phyloP scores from a whole-genome alignment of 306 rosid species.

The Sicyos baderoa region DNA sequence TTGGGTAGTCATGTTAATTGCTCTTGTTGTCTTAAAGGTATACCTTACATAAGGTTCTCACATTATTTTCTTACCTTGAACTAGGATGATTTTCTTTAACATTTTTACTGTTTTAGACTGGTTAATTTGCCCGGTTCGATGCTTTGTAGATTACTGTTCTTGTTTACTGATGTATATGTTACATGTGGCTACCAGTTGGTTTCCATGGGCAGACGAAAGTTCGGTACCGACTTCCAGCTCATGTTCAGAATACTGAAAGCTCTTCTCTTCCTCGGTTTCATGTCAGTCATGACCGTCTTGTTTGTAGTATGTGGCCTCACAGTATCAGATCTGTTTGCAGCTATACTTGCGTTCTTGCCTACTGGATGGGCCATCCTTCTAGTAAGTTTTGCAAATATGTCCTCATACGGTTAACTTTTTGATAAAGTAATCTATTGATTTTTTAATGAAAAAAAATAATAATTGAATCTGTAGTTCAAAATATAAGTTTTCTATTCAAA shows the following conservation, averaged over 20 bases:
- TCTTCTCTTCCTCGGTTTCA: conserved; percentile 80
- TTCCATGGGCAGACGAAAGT: conserved; percentile 84
- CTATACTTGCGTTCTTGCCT: conserved; percentile 82
- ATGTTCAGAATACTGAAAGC: conserved; percentile 89
- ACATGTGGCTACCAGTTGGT: conserved; percentile 51
- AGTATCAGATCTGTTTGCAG: conserved; percentile 75
- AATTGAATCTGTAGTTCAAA: background rate
- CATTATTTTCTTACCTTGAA: background rate
- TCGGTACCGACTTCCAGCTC: conserved; percentile 82
- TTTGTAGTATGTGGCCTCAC: conserved; percentile 81
- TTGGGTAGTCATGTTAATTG: conserved; percentile 60
- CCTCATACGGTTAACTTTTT: background rate
- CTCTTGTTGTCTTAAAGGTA: conserved; percentile 82
- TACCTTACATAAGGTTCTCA: background rate
- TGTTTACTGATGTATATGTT: conserved; percentile 17
- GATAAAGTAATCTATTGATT: background rate
- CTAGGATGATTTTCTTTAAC: background rate
- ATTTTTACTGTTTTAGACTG: background rate
- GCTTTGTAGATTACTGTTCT: background rate
- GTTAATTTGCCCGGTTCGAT: background rate
- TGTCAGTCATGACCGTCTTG: conserved; percentile 79
- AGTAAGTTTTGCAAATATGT: conserved; percentile 36
- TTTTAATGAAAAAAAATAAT: background rate
- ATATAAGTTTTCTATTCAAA: background rate
- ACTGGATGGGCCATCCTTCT: conserved; percentile 89